Conservation (phyloP, 192 early-diverging fungal species). For the Podila epigama region DNA sequence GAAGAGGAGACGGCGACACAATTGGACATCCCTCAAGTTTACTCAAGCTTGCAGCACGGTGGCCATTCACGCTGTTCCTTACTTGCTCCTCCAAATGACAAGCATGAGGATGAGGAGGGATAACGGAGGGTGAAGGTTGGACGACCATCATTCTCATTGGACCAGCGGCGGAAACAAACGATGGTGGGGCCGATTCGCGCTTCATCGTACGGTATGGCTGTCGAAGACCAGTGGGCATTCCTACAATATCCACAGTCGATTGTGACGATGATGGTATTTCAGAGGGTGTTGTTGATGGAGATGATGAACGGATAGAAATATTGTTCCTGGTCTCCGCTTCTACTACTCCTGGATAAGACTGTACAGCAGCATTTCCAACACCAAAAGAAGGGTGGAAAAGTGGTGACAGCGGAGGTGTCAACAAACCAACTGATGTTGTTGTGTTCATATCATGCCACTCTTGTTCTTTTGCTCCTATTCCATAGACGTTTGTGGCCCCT, state of each 20-base stretch:
- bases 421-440: conserved; percentile 3
- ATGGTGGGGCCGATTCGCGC: neutral
- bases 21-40: neutral
- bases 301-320: too few relatives aligned
- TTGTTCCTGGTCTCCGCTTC: neutral
- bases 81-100: conserved; percentile 5
- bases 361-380: neutral
- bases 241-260: too few relatives aligned
- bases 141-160: neutral
- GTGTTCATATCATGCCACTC: too few relatives aligned
- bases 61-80: neutral
- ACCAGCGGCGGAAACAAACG: neutral
- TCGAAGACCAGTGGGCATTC: neutral
- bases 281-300: too few relatives aligned
- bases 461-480: neutral
- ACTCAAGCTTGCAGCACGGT: neutral
- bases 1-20: neutral
- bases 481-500: too few relatives aligned
- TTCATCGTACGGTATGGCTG: neutral
- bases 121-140: neutral
- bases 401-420: conserved; percentile 20
- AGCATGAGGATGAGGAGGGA: neutral
- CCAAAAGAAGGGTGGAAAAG: neutral
- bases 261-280: too few relatives aligned
- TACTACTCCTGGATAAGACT: neutral